These are phyloP conservation scores for Curvularia sp. DNA, from an alignment of 2,329 filamentous ascomycete genomes.

Conservation along the genomic window DNA sequence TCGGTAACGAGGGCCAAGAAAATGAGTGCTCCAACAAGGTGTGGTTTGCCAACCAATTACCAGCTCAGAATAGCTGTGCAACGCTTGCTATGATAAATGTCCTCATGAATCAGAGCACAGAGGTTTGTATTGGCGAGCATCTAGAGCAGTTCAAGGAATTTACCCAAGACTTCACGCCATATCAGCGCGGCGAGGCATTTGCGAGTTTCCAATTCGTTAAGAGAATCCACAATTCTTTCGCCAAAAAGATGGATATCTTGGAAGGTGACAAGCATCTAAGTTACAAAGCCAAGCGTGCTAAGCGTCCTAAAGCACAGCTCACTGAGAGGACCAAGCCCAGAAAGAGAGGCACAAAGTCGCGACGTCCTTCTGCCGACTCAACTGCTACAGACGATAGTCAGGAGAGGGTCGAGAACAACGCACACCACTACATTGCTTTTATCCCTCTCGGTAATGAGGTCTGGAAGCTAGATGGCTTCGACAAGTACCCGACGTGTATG, in stretches of 20 bases:
- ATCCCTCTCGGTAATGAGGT: constrained; percentile 76
- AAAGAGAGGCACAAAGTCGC: constrained; percentile 53
- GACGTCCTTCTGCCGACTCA: constrained; percentile 42
- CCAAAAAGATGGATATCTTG: constrained; percentile 65
- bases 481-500: constrained; percentile 71
- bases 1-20: constrained; percentile 58
- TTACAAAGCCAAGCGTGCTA: constrained; percentile 59
- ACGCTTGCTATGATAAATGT: constrained; percentile 94
- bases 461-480: constrained; percentile 89
- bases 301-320: constrained; percentile 30
- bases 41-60: constrained; percentile 94
- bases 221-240: constrained; percentile 86
- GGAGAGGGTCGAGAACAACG: constrained; percentile 64
- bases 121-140: constrained; percentile 70
- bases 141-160: constrained; percentile 75
- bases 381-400: constrained; percentile 50
- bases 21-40: constrained; percentile 69
- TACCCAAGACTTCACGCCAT: constrained; percentile 72
- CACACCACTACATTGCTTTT: constrained; percentile 89
- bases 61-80: constrained; percentile 76
- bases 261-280: constrained; percentile 77
- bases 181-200: constrained; percentile 77
- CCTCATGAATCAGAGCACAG: constrained; percentile 74
- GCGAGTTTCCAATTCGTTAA: constrained; percentile 79
- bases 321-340: constrained; percentile 29